Evolutionary conservation across 345 rosid species (phyloP).

Genomic region (Salix arbutifolia): DNA sequence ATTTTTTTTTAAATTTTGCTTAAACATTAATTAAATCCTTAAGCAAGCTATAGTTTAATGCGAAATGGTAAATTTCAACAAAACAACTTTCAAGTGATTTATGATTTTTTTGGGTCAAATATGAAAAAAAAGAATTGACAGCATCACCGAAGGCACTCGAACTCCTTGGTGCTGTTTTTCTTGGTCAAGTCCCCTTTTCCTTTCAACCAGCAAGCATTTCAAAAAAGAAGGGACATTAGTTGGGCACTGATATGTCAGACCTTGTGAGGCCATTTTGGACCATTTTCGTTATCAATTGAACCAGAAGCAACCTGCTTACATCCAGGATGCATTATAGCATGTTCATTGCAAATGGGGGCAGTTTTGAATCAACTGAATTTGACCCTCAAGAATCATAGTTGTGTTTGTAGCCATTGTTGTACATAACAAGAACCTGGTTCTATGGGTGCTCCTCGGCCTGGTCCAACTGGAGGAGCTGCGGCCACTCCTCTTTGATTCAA

Average conservation of each 20-base stretch:
- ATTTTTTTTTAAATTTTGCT: too few relatives aligned
- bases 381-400: background rate
- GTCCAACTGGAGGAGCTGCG: slow-evolving; percentile 53
- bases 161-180: background rate
- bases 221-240: background rate
- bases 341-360: background rate
- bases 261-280: background rate
- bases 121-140: too few relatives aligned
- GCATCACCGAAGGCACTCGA: background rate
- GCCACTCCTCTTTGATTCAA: slow-evolving; percentile 67
- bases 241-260: background rate
- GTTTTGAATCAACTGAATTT: background rate
- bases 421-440: slow-evolving; percentile 62
- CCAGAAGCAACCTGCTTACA: slow-evolving; percentile 4
- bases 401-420: slow-evolving; percentile 25
- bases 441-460: slow-evolving; percentile 44
- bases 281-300: background rate
- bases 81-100: background rate
- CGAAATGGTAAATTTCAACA: background rate
- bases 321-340: background rate
- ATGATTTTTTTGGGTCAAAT: background rate
- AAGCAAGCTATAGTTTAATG: too few relatives aligned
- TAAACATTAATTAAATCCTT: background rate
- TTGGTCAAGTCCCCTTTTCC: background rate
- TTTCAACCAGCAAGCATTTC: background rate